Percentiles rank a stretch among this genome's conserved stretches.
phyloP scores from a whole-genome alignment of 2,329 filamentous ascomycete genomes.

The Fusarium chaquense region DNA sequence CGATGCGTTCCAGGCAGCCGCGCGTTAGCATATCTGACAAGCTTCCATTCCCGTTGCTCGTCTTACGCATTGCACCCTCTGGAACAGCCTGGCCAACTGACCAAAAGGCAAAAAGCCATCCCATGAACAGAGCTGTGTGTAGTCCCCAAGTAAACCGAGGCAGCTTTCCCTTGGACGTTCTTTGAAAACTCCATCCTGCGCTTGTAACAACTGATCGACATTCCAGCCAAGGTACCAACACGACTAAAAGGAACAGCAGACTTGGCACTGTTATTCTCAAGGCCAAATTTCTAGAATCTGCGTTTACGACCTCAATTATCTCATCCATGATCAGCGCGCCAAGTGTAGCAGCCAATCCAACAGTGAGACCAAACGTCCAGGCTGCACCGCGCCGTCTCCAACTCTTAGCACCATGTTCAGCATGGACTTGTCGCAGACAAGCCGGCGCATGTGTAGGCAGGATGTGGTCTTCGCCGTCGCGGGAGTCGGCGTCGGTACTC shows the following conservation, averaged over 20 bases:
- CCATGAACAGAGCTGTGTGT: constrained; percentile 70
- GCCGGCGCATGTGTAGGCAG: constrained; percentile 72
- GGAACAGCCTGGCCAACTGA: constrained; percentile 75
- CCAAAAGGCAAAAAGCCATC: constrained; percentile 83
- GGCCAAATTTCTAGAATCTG: constrained; percentile 74
- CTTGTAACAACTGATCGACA: constrained; percentile 73
- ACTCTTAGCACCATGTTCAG: constrained; percentile 67
- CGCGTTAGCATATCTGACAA: constrained; percentile 58
- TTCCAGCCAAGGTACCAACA: constrained; percentile 83
- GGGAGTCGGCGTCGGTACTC: constrained; percentile 63
- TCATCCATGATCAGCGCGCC: constrained; percentile 87
- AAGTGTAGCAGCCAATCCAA: constrained; percentile 81
- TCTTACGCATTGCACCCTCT: constrained; percentile 47
- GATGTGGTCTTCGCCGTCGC: constrained; percentile 71
- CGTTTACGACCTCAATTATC: constrained; percentile 80
- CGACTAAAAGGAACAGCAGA: constrained; percentile 77
- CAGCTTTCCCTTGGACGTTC: constrained; percentile 66
- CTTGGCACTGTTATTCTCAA: constrained; percentile 77
- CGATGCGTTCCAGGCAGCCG: constrained; percentile 76
- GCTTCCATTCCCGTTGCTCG: constrained; percentile 45
- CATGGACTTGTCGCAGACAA: constrained; percentile 68
- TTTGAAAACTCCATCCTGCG: constrained; percentile 72
- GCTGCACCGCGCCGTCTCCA: constrained; percentile 66
- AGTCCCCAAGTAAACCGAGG: constrained; percentile 73
- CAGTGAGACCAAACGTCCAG: constrained; percentile 78